Conservation (phyloP, 2,329 filamentous ascomycete genomes). For the Beauveria sp. region DNA sequence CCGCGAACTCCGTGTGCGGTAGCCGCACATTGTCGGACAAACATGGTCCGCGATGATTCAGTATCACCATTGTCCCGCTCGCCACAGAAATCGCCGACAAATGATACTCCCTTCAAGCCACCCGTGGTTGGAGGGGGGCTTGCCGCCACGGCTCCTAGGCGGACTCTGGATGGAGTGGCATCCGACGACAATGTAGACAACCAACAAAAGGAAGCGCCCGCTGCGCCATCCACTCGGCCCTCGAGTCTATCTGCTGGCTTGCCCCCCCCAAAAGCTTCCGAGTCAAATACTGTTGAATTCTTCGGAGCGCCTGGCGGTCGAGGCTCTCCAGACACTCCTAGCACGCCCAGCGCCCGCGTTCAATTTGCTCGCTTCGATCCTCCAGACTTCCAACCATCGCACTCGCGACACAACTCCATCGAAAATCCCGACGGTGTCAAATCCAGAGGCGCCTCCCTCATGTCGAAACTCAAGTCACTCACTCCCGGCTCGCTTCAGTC, state of each 20-base stretch:
- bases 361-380: constrained; percentile 60
- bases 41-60: constrained; percentile 16
- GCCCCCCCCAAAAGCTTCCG: neutral
- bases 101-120: constrained; percentile 18
- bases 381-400: constrained; percentile 39
- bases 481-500: constrained; percentile 45
- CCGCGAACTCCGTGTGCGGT: neutral
- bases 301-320: neutral
- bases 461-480: constrained; percentile 71
- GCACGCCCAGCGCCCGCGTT: constrained; percentile 37
- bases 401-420: constrained; percentile 57
- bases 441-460: constrained; percentile 57
- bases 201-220: neutral
- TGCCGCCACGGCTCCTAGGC: neutral
- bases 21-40: neutral
- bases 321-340: constrained; percentile 31
- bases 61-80: constrained; percentile 19
- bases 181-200: neutral
- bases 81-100: constrained; percentile 13
- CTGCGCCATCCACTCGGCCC: neutral
- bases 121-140: constrained; percentile 32
- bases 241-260: neutral
- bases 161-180: neutral
- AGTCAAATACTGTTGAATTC: constrained; percentile 21
- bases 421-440: constrained; percentile 58